A percentile compares a stretch with the other conserved stretches of the same genome.
Conservation (phyloP, 345 rosid species). For the Syzygium jambos region DNA sequence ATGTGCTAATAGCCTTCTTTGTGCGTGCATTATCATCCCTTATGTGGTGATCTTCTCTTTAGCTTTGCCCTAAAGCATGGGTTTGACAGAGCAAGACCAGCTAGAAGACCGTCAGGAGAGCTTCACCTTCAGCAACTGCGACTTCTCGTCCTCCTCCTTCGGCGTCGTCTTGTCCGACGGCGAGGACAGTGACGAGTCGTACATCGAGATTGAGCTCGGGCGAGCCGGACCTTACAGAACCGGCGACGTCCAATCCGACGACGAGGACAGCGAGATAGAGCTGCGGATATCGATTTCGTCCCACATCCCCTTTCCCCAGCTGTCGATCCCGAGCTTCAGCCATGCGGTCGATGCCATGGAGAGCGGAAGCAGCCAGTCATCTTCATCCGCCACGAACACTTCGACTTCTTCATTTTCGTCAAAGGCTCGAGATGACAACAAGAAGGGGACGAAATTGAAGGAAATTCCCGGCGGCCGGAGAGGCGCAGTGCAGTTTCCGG, state of each 20-base stretch:
- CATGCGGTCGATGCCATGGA: background rate
- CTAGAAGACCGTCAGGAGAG: conserved; percentile 6
- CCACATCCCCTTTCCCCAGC: background rate
- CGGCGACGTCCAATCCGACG: background rate
- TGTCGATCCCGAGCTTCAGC: background rate
- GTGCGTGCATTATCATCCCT: background rate
- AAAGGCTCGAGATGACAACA: background rate
- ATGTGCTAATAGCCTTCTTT: background rate
- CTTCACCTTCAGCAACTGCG: conserved; percentile 14
- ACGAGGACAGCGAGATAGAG: conserved; percentile 4
- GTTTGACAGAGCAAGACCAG: background rate
- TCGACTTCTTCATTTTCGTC: background rate
- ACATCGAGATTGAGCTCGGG: conserved; percentile 28
- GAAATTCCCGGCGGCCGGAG: background rate
- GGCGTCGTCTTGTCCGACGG: conserved; percentile 7
- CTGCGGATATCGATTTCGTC: conserved; percentile 27
- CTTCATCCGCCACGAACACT: background rate
- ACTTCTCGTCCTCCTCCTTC: conserved; percentile 4
- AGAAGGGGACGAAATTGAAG: background rate
- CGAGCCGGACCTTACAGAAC: background rate
- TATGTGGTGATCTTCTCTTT: background rate
- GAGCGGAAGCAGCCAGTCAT: background rate
- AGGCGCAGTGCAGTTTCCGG: conserved; percentile 13
- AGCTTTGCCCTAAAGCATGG: background rate
- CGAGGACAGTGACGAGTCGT: conserved; percentile 11